phyloP scores from a whole-genome alignment of 352 stramenopile species.

The Pythium aquatile region DNA sequence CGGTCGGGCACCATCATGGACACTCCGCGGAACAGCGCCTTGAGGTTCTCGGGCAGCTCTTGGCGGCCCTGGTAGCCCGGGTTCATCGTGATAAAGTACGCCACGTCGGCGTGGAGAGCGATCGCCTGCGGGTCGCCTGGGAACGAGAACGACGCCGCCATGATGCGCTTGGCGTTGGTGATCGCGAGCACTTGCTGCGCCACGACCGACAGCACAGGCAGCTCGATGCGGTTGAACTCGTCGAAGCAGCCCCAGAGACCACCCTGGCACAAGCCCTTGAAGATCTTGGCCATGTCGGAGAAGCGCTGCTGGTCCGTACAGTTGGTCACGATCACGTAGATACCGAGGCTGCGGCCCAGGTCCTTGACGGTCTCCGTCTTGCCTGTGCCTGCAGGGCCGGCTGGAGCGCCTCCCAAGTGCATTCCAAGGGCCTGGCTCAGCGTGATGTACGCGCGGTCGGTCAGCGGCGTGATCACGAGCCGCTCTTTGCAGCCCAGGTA shows the following conservation, averaged over 20 bases:
- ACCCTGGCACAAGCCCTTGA: constrained; percentile 90
- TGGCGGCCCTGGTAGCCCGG: constrained; percentile 93
- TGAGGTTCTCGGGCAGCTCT: constrained; percentile 98
- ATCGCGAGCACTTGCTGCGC: constrained; percentile 91
- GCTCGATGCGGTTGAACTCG: constrained; percentile 89
- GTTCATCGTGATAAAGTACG: constrained; percentile 95
- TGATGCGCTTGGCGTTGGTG: constrained; percentile 64
- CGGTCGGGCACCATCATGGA: constrained; percentile 93
- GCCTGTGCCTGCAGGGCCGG: constrained; percentile 85
- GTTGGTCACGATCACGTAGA: constrained; percentile 93
- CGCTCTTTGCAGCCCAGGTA: constrained; percentile 92
- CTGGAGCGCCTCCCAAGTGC: constrained; percentile 85
- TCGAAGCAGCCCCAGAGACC: constrained; percentile 89
- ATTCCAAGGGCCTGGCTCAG: constrained; percentile 89
- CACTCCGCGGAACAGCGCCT: constrained; percentile 89
- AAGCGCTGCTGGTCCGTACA: constrained; percentile 91
- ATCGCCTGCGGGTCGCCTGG: constrained; percentile 64
- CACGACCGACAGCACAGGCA: constrained; percentile 92
- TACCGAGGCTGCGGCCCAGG: constrained; percentile 86
- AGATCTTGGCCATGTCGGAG: constrained; percentile 93
- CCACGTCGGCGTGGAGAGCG: constrained; percentile 51
- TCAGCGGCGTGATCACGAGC: constrained; percentile 89
- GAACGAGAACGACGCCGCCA: constrained; percentile 57
- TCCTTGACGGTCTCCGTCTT: constrained; percentile 94
- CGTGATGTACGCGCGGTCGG: constrained; percentile 90